Evolutionary conservation across 2,329 filamentous ascomycete species (phyloP).

Genomic region (Sarocladiaceae sp.): DNA sequence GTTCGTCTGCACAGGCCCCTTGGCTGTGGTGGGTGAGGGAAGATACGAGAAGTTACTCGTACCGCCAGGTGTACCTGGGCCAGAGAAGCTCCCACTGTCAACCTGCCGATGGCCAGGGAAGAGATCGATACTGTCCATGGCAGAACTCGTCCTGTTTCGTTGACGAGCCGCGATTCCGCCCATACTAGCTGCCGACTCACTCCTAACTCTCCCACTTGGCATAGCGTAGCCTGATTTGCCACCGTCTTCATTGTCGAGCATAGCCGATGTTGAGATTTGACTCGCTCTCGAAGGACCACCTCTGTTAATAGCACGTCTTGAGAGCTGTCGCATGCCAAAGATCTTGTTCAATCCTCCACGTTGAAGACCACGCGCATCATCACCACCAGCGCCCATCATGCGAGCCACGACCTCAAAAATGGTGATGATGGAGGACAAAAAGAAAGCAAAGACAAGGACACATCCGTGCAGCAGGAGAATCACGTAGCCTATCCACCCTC

Average conservation of each 20-base stretch:
- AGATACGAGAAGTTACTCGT: constrained; percentile 68
- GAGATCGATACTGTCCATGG: constrained; percentile 44
- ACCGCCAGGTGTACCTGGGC: constrained; percentile 67
- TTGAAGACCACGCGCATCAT: constrained; percentile 61
- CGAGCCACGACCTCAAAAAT: constrained; percentile 82
- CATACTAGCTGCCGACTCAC: constrained; percentile 55
- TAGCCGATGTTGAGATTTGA: constrained; percentile 74
- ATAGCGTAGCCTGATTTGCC: constrained; percentile 54
- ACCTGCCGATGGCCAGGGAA: constrained; percentile 40
- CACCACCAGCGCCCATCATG: constrained; percentile 73
- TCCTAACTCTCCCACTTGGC: constrained; percentile 49
- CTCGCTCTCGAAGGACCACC: constrained; percentile 66
- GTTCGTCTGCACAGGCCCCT: constrained; percentile 34
- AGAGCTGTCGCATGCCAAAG: constrained; percentile 85
- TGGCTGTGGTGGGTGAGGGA: constrained; percentile 47
- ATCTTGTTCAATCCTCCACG: constrained; percentile 83
- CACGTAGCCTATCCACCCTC: constrained; percentile 92
- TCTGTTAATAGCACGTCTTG: constrained; percentile 61
- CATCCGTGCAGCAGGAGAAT: constrained; percentile 81
- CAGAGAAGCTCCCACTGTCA: constrained; percentile 58
- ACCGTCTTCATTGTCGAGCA: constrained; percentile 64
- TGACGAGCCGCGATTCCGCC: constrained; percentile 38
- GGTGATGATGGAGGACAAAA: constrained; percentile 86
- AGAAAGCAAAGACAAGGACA: constrained; percentile 85
- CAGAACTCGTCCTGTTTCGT: constrained; percentile 48